Evolutionary conservation across 306 rosid genomes (phyloP).

Genomic region (Prunus armeniaca): DNA sequence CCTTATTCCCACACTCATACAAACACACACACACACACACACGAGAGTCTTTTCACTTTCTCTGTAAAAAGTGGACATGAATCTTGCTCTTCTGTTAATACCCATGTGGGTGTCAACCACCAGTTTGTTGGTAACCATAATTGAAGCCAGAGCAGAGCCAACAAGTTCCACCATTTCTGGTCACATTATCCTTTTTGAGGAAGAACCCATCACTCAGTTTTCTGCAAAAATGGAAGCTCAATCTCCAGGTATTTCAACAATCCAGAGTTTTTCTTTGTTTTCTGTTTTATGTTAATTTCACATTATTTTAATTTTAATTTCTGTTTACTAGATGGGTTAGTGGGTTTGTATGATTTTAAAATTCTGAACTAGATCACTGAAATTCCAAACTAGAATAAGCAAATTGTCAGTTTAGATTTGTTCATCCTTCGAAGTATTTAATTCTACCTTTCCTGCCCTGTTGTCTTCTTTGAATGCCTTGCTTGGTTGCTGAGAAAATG

Average conservation of each 20-base stretch:
- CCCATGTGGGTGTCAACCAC: constrained; percentile 44
- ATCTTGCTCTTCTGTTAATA: constrained; percentile 32
- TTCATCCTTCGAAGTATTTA: background rate
- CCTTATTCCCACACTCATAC: background rate
- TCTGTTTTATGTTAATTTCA: background rate
- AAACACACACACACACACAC: too few species aligned
- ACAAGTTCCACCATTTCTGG: constrained; percentile 32
- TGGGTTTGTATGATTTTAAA: constrained; percentile 21
- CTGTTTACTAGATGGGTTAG: constrained; percentile 1
- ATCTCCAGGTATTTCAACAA: constrained; percentile 62
- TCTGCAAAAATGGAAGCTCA: constrained; percentile 53
- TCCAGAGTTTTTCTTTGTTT: background rate
- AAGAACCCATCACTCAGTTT: constrained; percentile 37
- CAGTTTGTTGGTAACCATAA: constrained; percentile 29
- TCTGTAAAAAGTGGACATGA: constrained; percentile 35
- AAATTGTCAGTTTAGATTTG: background rate
- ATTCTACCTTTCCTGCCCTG: background rate
- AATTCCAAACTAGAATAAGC: constrained; percentile 9
- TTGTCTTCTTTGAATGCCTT: background rate
- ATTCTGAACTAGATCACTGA: constrained; percentile 15
- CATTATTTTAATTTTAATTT: constrained; percentile 1
- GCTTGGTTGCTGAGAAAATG: constrained; percentile 22
- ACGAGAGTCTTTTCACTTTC: background rate
- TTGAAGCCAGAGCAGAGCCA: constrained; percentile 35
- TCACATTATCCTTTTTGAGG: constrained; percentile 11